Evolutionary conservation across 176 grass and related monocot species (phyloP), one percentile per base, ranked within the genome.

Genomic region (Paspalum notatum): DNA sequence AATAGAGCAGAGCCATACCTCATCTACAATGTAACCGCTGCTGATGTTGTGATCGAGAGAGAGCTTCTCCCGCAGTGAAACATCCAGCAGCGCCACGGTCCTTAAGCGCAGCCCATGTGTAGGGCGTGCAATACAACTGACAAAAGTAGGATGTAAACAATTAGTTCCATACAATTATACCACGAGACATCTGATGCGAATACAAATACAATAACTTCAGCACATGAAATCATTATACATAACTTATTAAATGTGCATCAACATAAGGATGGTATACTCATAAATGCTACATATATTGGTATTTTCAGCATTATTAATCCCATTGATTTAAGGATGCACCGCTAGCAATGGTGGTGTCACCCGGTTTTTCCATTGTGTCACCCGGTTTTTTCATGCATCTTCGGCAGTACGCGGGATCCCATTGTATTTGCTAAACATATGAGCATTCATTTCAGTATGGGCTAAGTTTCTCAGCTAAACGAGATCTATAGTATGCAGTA

Each of bases 11-110:
- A 32, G 9, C 1, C 22, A 39, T 58, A 75, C 72, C 72, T 22
- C 0, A 56, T 80, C 5, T 9, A 80, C n/a, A 24, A 67, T 66
- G 13, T 54, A 68, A 41, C 77, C 63, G 1, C n/a, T 26, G 2
- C 41, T 7, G 38, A 80, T 43, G 21, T 53, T 41, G 8, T 55
- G 20, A 4, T 68, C 20, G 25, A 10, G 12, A 9, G 20, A 78
- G 13, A 80, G 43, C 13, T 9, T 22, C 63, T 80, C 77, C 22
- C 44, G 62, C 5, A 80, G 77, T 3, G 62, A 54, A 4, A 80
- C n/a, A 0, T 80, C 77, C 8, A 68, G 38, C 5, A 80, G 38
- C 5, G 42, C 38, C 32, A 80, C 5, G 12, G 37, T 80, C 49
- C n/a, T 44, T 2, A 67, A 7, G 2, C 8, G 1, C 37, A 80